These are phyloP conservation scores for Eimeria nieschulzi DNA, from an alignment of 169 alveolate species.

Conservation along the genomic window DNA sequence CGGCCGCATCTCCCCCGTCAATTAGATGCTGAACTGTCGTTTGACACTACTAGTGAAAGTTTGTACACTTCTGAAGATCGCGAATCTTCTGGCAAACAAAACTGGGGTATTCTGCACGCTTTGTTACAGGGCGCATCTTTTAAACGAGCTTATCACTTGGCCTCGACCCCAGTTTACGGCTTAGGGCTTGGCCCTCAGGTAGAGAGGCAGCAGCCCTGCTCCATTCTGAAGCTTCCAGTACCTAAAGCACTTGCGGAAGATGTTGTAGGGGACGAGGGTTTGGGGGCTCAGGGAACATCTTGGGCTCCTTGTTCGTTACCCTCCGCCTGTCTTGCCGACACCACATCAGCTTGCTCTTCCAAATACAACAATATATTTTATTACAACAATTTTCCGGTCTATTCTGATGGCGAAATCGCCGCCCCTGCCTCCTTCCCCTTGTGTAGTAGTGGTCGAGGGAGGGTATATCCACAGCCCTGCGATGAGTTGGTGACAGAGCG, in stretches of 20 bases:
- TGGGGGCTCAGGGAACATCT: too few species aligned
- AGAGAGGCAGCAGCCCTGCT: not conserved
- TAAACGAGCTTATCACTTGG: not conserved
- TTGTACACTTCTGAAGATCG: not conserved
- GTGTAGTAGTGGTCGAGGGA: not conserved
- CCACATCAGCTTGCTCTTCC: too few species aligned
- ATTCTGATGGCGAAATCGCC: too few species aligned
- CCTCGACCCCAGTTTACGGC: not conserved
- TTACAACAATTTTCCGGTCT: too few species aligned
- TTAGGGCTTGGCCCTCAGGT: not conserved
- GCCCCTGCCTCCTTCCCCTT: too few species aligned
- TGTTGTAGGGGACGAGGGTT: too few species aligned
- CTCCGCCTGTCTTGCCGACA: too few species aligned
- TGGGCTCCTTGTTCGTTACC: too few species aligned
- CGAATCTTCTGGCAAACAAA: too few species aligned
- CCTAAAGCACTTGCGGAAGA: constrained; percentile 6
- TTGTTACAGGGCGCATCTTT: constrained; percentile 14
- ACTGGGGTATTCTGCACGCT: not conserved
- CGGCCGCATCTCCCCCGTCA: not conserved
- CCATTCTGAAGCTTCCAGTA: constrained; percentile 20
- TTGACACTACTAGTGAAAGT: not conserved
- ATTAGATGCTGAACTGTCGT: too few species aligned
- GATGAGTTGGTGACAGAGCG: not conserved
- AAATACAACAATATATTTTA: too few species aligned
- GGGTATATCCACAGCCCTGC: too few species aligned